These are phyloP conservation scores for Miscanthus lutarioriparius DNA, from an alignment of 176 grass and related monocot species.

Conservation along the genomic window DNA sequence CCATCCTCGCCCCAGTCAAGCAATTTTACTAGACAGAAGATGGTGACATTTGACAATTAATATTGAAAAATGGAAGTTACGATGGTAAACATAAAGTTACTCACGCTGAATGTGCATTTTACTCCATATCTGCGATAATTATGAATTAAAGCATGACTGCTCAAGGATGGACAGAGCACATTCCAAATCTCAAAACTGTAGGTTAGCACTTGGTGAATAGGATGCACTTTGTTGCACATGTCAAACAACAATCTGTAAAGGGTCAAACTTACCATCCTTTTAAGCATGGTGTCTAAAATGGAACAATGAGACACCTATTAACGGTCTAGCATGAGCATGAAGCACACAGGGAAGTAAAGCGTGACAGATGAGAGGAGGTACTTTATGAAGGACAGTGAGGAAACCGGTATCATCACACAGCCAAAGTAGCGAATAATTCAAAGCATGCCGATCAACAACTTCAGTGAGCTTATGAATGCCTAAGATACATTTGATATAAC, in stretches of 20 bases:
- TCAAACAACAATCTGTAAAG: background rate
- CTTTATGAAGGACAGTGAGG: slow-evolving; percentile 11
- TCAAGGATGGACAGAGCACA: background rate
- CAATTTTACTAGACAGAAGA: slow-evolving; percentile 84
- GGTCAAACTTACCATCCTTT: background rate
- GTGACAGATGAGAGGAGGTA: slow-evolving; percentile 4
- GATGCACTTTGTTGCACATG: background rate
- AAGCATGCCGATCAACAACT: slow-evolving; percentile 3
- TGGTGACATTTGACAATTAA: slow-evolving; percentile 21
- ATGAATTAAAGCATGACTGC: background rate
- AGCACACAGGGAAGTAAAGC: background rate
- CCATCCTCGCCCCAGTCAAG: slow-evolving; percentile 99
- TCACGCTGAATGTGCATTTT: background rate
- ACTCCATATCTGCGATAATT: background rate
- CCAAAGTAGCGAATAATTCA: slow-evolving; percentile 2
- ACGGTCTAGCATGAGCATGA: slow-evolving; percentile 17
- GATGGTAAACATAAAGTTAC: background rate
- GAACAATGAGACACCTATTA: background rate
- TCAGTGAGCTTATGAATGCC: background rate
- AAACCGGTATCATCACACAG: slow-evolving; percentile 1
- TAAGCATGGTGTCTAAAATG: slow-evolving; percentile 7
- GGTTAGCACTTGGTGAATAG: slow-evolving; percentile 9
- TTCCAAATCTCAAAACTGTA: slow-evolving; percentile 14
- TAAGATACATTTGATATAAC: background rate
- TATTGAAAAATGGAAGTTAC: slow-evolving; percentile 6